Percentiles rank a stretch among this genome's conserved stretches.
Conservation (phyloP, 306 rosid genomes). For the Lathyrus aphaca region DNA sequence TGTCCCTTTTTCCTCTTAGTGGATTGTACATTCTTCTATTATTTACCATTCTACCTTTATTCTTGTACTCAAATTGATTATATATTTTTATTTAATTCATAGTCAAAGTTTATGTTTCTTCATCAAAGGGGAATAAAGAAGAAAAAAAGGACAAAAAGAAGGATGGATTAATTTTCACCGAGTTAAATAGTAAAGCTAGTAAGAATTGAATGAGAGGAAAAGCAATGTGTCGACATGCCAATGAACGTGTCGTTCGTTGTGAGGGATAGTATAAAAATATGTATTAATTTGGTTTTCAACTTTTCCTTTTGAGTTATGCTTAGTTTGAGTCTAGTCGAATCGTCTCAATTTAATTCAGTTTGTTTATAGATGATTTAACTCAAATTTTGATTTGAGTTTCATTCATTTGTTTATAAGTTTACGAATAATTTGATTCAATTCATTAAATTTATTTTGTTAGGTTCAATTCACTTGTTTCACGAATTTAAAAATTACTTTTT, state of each 20-base stretch:
- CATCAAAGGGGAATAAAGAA: not conserved
- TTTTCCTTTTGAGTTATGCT: not conserved
- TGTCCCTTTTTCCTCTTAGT: constrained; percentile 23
- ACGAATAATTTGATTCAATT: no score
- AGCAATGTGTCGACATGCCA: constrained; percentile 22
- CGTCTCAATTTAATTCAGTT: no score
- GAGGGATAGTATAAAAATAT: not conserved
- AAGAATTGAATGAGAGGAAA: not conserved
- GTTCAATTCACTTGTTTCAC: no score
- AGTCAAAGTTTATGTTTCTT: no score
- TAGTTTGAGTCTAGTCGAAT: no score
- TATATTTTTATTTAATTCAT: no score
- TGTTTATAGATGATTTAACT: no score
- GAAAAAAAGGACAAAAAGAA: not conserved
- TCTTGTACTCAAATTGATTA: not conserved
- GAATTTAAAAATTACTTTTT: no score
- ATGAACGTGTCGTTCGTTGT: constrained; percentile 23
- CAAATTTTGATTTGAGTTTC: no score
- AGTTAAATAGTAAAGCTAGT: not conserved
- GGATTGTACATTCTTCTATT: constrained; percentile 24
- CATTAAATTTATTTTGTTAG: no score
- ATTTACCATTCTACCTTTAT: constrained; percentile 1
- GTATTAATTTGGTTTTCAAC: not conserved
- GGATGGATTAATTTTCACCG: not conserved
- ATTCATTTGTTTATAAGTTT: no score